Conservation (phyloP, 306 rosid genomes). For the Arachis hypogaea region DNA sequence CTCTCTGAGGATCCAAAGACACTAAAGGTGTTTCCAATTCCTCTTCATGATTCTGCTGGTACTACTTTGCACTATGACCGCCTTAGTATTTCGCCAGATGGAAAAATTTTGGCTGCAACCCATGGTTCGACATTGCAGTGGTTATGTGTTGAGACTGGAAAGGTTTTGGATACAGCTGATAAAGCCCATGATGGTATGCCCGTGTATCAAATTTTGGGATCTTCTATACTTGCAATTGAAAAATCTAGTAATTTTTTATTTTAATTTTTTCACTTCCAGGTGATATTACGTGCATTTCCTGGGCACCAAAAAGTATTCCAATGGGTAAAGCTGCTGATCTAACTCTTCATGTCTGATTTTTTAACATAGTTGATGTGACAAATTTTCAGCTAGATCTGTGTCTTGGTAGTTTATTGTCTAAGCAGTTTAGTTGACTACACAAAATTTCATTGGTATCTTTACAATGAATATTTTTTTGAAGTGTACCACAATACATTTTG, state of each 20-base stretch:
- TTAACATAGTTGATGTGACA: constrained; percentile 2
- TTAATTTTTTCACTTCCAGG: constrained; percentile 56
- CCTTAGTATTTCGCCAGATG: constrained; percentile 85
- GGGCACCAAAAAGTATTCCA: constrained; percentile 78
- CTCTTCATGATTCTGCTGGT: constrained; percentile 73
- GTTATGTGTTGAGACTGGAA: constrained; percentile 82
- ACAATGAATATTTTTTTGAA: not conserved
- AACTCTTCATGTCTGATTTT: constrained; percentile 8
- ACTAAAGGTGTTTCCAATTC: constrained; percentile 85
- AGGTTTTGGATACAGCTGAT: constrained; percentile 92
- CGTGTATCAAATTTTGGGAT: constrained; percentile 20
- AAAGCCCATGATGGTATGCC: constrained; percentile 88
- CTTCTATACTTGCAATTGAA: constrained; percentile 21
- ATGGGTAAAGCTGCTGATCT: constrained; percentile 55
- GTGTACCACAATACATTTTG: not conserved
- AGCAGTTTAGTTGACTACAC: constrained; percentile 5
- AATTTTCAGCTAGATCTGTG: constrained; percentile 15
- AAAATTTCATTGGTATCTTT: constrained; percentile 5
- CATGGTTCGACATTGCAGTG: constrained; percentile 93
- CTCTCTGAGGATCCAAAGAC: constrained; percentile 96
- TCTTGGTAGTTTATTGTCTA: constrained; percentile 6
- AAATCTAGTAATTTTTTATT: constrained; percentile 1
- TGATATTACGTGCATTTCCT: constrained; percentile 80
- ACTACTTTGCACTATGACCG: constrained; percentile 73
- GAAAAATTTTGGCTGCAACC: constrained; percentile 76